Percentiles rank a stretch among this genome's conserved stretches.
Evolutionary conservation across 805 yeast genomes (phyloP).

Genomic region (Barnettozyma vustinii): DNA sequence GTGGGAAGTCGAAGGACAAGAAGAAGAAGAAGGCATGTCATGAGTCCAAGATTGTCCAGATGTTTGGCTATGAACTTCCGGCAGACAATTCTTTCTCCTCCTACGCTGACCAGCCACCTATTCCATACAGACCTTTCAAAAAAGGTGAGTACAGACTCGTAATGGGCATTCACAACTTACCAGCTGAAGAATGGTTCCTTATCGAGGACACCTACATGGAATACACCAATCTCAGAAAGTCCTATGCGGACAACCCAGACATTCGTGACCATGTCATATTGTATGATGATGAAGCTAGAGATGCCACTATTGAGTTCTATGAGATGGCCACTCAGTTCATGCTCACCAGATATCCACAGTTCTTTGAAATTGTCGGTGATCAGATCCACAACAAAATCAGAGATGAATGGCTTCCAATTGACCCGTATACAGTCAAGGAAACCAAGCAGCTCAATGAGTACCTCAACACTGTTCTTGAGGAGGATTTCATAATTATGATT

Average conservation of each 20-base stretch:
- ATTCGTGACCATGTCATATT: slow-evolving; percentile 31
- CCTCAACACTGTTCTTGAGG: slow-evolving; percentile 20
- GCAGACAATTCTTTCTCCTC: slow-evolving; percentile 34
- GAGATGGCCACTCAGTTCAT: slow-evolving; percentile 20
- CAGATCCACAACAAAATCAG: slow-evolving; percentile 22
- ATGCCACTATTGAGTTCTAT: slow-evolving; percentile 22
- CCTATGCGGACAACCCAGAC: slow-evolving; percentile 29
- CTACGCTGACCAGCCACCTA: slow-evolving; percentile 41
- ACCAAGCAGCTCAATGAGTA: slow-evolving; percentile 15
- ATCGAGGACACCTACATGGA: slow-evolving; percentile 55
- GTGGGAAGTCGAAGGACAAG: not conserved
- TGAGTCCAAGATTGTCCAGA: not conserved
- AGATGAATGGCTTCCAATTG: slow-evolving; percentile 22
- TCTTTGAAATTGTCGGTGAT: slow-evolving; percentile 20
- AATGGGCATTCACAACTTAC: slow-evolving; percentile 50
- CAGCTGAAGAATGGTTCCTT: slow-evolving; percentile 50
- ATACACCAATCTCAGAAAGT: slow-evolving; percentile 35
- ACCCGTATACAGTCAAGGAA: slow-evolving; percentile 21
- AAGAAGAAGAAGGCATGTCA: not conserved
- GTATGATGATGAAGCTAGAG: slow-evolving; percentile 25
- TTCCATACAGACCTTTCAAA: slow-evolving; percentile 53
- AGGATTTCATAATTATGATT: slow-evolving; percentile 46
- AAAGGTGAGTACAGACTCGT: slow-evolving; percentile 55
- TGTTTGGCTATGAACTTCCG: slow-evolving; percentile 12
- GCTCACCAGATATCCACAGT: slow-evolving; percentile 23